Evolutionary conservation across 306 rosid genomes (phyloP).

Genomic region (Hippophae rhamnoides): DNA sequence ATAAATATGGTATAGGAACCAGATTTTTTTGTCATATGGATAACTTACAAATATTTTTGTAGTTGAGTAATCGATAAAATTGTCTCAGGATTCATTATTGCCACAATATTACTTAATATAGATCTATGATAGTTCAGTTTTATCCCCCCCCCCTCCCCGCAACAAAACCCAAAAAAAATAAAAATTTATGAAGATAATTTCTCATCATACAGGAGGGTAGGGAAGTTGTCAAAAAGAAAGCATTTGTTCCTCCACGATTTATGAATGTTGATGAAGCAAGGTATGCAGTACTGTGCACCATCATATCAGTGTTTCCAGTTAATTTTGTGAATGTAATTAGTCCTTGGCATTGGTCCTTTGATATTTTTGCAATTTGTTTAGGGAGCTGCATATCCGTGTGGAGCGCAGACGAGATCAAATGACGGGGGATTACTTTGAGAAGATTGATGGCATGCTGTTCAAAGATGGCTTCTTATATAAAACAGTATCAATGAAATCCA

Average conservation of each 20-base stretch:
- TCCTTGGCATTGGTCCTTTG: not conserved
- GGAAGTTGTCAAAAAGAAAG: conserved; percentile 86
- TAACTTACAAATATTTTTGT: too few relatives aligned
- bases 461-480: conserved; percentile 93
- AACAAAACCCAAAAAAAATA: too few relatives aligned
- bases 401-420: conserved; percentile 84
- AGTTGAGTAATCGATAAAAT: too few relatives aligned
- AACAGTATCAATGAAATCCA: conserved; percentile 80
- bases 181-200: not conserved
- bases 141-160: too few relatives aligned
- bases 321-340: conserved; percentile 13
- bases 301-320: conserved; percentile 10
- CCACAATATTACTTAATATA: too few relatives aligned
- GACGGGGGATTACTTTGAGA: conserved; percentile 80
- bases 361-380: conserved; percentile 24
- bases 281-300: conserved; percentile 26
- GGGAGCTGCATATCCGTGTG: conserved; percentile 86
- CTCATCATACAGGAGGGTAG: conserved; percentile 76
- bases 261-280: conserved; percentile 91
- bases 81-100: too few relatives aligned
- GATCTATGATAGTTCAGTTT: too few relatives aligned
- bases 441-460: conserved; percentile 83
- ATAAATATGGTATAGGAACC: too few relatives aligned
- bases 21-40: too few relatives aligned
- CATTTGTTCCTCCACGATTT: conserved; percentile 98